Evolutionary conservation across 371 early-diverging fungal genomes (phyloP).

Genomic region (Parasitella parasitica): DNA sequence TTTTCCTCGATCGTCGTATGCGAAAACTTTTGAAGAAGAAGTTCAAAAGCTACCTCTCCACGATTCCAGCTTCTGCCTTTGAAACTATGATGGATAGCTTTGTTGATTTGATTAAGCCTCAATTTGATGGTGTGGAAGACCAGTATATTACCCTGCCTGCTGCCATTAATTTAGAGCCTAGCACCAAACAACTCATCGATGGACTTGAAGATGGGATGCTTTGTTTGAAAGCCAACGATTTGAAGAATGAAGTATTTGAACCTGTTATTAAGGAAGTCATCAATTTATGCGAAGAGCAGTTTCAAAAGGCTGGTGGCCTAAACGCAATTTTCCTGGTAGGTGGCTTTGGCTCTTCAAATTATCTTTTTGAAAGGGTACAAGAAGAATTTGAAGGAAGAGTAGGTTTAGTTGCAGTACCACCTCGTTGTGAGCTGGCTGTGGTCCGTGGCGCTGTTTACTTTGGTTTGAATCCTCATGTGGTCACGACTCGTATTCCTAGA

Average conservation of each 20-base stretch:
- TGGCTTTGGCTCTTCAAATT: conserved; percentile 65
- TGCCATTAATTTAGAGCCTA: conserved; percentile 19
- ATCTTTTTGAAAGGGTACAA: conserved; percentile 55
- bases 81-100: conserved; percentile 60
- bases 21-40: conserved; percentile 55
- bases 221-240: conserved; percentile 54
- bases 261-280: conserved; percentile 52
- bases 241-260: conserved; percentile 55
- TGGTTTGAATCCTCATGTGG: conserved; percentile 55
- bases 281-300: conserved; percentile 48
- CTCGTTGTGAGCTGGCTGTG: conserved; percentile 55
- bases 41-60: conserved; percentile 50
- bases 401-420: conserved; percentile 51
- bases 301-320: conserved; percentile 43
- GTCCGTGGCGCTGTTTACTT: conserved; percentile 60
- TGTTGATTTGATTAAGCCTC: conserved; percentile 59
- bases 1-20: conserved; percentile 61
- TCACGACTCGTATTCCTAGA: conserved; percentile 61
- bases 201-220: conserved; percentile 61
- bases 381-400: conserved; percentile 40
- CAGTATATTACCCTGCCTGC: conserved; percentile 43
- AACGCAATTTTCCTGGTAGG: conserved; percentile 62
- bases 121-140: conserved; percentile 59
- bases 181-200: conserved; percentile 24
- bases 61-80: conserved; percentile 58